These are phyloP conservation scores for Amanita inopinata DNA, from an alignment of 768 basidiomycete genomes.

Conservation along the genomic window DNA sequence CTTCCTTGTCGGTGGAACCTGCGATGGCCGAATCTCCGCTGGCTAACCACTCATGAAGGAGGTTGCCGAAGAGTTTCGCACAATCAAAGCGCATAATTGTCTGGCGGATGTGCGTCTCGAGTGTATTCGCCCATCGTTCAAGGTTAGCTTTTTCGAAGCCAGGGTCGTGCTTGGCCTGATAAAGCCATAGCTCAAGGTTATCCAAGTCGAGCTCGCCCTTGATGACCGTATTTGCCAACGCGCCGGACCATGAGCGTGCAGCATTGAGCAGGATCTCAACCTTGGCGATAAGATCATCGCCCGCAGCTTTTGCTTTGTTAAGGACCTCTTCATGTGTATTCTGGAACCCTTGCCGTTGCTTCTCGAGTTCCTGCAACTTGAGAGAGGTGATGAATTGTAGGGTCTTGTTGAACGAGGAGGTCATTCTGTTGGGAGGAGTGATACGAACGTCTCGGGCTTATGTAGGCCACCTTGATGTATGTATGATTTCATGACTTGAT, in stretches of 20 bases:
- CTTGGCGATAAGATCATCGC: conserved; percentile 18
- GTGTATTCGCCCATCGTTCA: conserved; percentile 25
- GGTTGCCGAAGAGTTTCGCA: conserved; percentile 30
- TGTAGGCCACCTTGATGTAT: no score
- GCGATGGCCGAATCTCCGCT: conserved; percentile 29
- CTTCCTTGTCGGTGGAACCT: conserved; percentile 10
- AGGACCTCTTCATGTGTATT: conserved; percentile 23
- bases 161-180: conserved; percentile 31
- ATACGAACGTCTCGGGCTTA: no score
- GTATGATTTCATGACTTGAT: no score
- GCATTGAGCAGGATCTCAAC: conserved; percentile 26
- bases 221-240: conserved; percentile 17
- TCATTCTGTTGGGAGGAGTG: no score
- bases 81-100: conserved; percentile 28
- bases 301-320: conserved; percentile 16
- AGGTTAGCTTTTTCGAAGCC: conserved; percentile 26
- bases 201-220: conserved; percentile 19
- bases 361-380: conserved; percentile 34
- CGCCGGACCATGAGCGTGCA: conserved; percentile 26
- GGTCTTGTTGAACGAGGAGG: conserved; percentile 26
- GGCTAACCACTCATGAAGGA: conserved; percentile 35
- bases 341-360: conserved; percentile 26
- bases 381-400: conserved; percentile 33
- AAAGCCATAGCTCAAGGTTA: conserved; percentile 27
- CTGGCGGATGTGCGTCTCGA: conserved; percentile 30